Conservation (phyloP, 345 rosid species). For the Laguncularia racemosa region DNA sequence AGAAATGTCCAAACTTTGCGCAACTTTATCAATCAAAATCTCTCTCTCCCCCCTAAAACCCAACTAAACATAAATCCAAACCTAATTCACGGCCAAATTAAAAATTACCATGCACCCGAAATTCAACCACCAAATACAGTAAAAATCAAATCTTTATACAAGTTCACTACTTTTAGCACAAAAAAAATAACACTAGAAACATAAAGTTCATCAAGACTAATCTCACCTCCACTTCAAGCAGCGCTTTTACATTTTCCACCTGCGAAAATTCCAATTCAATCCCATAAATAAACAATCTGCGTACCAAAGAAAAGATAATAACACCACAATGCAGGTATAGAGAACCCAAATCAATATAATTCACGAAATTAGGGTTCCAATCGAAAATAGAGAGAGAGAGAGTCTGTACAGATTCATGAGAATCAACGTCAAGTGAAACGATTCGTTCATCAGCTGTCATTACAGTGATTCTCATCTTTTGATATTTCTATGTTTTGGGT, state of each 20-base stretch:
- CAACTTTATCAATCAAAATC: too few species aligned
- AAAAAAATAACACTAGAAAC: background rate
- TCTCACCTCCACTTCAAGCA: conserved; percentile 94
- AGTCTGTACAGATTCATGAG: conserved; percentile 55
- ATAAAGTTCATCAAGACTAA: background rate
- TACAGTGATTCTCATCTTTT: conserved; percentile 74
- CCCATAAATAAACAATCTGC: background rate
- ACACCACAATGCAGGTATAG: background rate
- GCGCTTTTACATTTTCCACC: conserved; percentile 95
- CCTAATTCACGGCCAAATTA: too few species aligned
- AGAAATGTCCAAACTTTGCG: too few species aligned
- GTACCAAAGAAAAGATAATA: conserved; percentile 2
- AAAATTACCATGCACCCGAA: too few species aligned
- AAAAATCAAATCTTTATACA: background rate
- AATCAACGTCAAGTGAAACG: conserved; percentile 73
- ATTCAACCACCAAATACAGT: too few species aligned
- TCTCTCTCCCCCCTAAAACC: too few species aligned
- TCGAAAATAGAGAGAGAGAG: conserved; percentile 8
- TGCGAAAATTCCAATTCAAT: conserved; percentile 11
- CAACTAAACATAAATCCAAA: too few species aligned
- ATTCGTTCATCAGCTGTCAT: conserved; percentile 90
- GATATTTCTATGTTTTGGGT: background rate
- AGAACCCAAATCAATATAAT: too few species aligned
- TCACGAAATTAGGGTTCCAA: too few species aligned
- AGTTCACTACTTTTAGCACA: background rate